Evolutionary conservation across 2,329 filamentous ascomycete genomes (phyloP).

Genomic region (Fusarium goolgardi): DNA sequence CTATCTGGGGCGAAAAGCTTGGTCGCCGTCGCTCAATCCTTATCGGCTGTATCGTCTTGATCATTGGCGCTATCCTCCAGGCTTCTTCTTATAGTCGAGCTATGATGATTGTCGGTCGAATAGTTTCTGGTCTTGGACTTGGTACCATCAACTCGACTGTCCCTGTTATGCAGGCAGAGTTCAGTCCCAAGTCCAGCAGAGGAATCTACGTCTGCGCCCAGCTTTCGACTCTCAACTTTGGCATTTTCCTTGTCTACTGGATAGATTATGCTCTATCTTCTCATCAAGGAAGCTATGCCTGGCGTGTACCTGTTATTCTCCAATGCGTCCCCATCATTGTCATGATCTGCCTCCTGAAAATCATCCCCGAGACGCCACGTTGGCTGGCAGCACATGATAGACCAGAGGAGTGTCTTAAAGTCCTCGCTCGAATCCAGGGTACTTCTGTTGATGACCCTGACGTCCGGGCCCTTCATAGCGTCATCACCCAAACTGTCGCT

Average conservation of each 20-base stretch:
- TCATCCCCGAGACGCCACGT: constrained; percentile 58
- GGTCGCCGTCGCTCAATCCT: constrained; percentile 58
- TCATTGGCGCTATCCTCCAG: constrained; percentile 59
- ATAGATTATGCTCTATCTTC: constrained; percentile 57
- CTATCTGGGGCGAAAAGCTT: constrained; percentile 57
- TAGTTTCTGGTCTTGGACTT: constrained; percentile 61
- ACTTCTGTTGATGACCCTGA: constrained; percentile 38
- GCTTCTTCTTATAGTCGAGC: constrained; percentile 56
- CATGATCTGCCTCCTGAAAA: constrained; percentile 53
- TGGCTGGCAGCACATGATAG: constrained; percentile 57
- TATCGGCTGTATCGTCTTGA: constrained; percentile 57
- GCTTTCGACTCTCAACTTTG: constrained; percentile 60
- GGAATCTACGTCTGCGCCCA: constrained; percentile 59
- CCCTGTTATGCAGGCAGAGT: constrained; percentile 59
- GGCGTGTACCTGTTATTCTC: constrained; percentile 57
- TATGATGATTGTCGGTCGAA: constrained; percentile 59
- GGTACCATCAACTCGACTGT: constrained; percentile 60
- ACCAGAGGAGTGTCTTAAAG: constrained; percentile 52
- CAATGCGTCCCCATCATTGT: constrained; percentile 56
- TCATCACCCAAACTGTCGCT: constrained; percentile 50
- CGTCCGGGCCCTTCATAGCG: constrained; percentile 44
- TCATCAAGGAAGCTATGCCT: constrained; percentile 50
- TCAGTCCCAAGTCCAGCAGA: constrained; percentile 54
- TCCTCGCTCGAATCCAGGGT: constrained; percentile 54
- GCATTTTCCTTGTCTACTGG: constrained; percentile 59